Evolutionary conservation across 495 filamentous ascomycete species (phyloP).

Genomic region (Aspergillus incahuasiensis): DNA sequence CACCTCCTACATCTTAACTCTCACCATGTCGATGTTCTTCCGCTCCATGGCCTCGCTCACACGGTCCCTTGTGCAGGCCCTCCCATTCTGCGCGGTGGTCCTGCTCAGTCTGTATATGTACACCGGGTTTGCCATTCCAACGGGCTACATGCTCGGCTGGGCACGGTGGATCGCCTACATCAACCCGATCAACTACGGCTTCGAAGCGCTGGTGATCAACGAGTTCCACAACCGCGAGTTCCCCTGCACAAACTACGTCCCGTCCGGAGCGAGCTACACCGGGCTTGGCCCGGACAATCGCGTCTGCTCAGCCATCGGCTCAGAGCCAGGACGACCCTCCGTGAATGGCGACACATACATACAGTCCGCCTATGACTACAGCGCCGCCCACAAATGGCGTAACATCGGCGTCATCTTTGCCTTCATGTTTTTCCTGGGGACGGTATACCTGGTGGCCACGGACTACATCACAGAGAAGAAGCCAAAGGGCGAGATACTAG

Average conservation of each 20-base stretch:
- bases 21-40: conserved; percentile 58
- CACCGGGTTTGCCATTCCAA: conserved; percentile 48
- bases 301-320: conserved; percentile 52
- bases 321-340: conserved; percentile 38
- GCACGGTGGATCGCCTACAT: conserved; percentile 50
- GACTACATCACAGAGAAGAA: conserved; percentile 45
- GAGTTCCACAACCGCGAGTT: conserved; percentile 57
- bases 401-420: conserved; percentile 66
- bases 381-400: conserved; percentile 59
- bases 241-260: conserved; percentile 47
- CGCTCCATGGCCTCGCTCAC: conserved; percentile 45
- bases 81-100: too few relatives aligned
- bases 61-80: conserved; percentile 25
- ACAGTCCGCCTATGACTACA: conserved; percentile 47
- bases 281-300: conserved; percentile 14
- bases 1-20: conserved; percentile 47
- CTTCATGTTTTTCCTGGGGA: conserved; percentile 58
- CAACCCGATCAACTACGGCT: conserved; percentile 46
- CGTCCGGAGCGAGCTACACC: conserved; percentile 31
- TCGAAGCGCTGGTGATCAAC: conserved; percentile 47
- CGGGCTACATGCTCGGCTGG: conserved; percentile 50
- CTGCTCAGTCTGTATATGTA: conserved; percentile 46
- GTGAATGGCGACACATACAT: conserved; percentile 51
- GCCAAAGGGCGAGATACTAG: conserved; percentile 49
- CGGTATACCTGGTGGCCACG: conserved; percentile 39